Conservation (phyloP, 768 basidiomycete species). For the Xerocomellus intermedius region DNA sequence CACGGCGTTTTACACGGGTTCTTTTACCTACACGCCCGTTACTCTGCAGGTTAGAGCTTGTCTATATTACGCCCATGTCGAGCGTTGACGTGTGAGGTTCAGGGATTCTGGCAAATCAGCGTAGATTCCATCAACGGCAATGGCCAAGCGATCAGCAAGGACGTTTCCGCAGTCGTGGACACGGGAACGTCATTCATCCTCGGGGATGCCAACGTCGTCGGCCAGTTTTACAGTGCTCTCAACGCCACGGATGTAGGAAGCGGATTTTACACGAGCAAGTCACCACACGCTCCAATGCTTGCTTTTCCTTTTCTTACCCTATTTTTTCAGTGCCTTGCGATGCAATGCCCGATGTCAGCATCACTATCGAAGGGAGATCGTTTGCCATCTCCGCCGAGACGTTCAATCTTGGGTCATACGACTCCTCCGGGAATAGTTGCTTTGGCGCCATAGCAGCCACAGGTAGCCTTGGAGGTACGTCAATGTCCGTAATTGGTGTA, state of each 20-base stretch:
- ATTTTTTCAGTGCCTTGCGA: slow-evolving; percentile 23
- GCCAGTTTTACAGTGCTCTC: slow-evolving; percentile 30
- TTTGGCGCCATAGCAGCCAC: slow-evolving; percentile 18
- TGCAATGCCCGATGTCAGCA: slow-evolving; percentile 32
- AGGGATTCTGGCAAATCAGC: slow-evolving; percentile 27
- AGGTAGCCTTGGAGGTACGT: slow-evolving; percentile 23
- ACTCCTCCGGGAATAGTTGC: slow-evolving; percentile 11
- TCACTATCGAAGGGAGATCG: slow-evolving; percentile 30
- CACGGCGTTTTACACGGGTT: slow-evolving; percentile 36
- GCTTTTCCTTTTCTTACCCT: neutral
- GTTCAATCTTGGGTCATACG: slow-evolving; percentile 37
- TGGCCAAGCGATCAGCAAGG: slow-evolving; percentile 6
- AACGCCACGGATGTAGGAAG: slow-evolving; percentile 30
- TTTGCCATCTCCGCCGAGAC: slow-evolving; percentile 32
- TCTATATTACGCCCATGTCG: neutral
- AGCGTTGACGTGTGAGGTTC: neutral
- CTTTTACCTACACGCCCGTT: slow-evolving; percentile 37
- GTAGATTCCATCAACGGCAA: slow-evolving; percentile 24
- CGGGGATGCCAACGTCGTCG: slow-evolving; percentile 38
- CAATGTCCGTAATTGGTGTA: too few relatives aligned
- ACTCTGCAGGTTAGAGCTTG: slow-evolving; percentile 25
- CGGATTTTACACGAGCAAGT: slow-evolving; percentile 38
- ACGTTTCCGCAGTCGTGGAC: slow-evolving; percentile 40
- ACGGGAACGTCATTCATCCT: slow-evolving; percentile 48
- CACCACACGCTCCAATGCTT: neutral